Evolutionary conservation across 2,329 filamentous ascomycete species (phyloP).

Genomic region (Metarhizium rileyi): DNA sequence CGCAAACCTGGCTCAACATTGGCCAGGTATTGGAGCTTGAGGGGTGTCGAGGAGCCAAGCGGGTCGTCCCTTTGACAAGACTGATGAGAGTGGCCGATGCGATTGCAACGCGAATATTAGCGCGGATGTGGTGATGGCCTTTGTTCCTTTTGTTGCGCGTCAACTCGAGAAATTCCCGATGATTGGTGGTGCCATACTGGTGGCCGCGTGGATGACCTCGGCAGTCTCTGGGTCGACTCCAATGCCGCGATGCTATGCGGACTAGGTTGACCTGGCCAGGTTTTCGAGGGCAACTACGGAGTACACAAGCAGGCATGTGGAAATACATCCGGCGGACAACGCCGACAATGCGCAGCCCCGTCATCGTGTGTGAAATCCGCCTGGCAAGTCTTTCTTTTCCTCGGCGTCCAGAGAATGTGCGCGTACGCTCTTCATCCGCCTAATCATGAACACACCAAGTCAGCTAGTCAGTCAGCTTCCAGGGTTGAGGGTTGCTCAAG

Average conservation of each 20-base stretch:
- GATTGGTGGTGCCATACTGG: not conserved
- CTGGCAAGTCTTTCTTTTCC: not conserved
- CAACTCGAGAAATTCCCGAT: not conserved
- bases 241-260: not conserved
- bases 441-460: not conserved
- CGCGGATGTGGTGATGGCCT: not conserved
- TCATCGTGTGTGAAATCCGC: not conserved
- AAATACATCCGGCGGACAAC: not conserved
- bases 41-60: constrained; percentile 4
- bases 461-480: not conserved
- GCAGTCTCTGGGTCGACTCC: not conserved
- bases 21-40: constrained; percentile 1
- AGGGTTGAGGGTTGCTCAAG: not conserved
- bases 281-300: not conserved
- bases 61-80: constrained; percentile 4
- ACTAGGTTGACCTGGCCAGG: not conserved
- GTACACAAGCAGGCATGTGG: not conserved
- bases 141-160: not conserved
- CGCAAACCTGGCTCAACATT: not conserved
- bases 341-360: not conserved
- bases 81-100: constrained; percentile 2
- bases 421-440: not conserved
- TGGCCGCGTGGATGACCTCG: not conserved
- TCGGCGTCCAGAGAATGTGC: not conserved
- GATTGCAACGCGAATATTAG: constrained; percentile 1